Evolutionary conservation across 1,139 yeast species (phyloP).

Genomic region (Diutina neorugosa): DNA sequence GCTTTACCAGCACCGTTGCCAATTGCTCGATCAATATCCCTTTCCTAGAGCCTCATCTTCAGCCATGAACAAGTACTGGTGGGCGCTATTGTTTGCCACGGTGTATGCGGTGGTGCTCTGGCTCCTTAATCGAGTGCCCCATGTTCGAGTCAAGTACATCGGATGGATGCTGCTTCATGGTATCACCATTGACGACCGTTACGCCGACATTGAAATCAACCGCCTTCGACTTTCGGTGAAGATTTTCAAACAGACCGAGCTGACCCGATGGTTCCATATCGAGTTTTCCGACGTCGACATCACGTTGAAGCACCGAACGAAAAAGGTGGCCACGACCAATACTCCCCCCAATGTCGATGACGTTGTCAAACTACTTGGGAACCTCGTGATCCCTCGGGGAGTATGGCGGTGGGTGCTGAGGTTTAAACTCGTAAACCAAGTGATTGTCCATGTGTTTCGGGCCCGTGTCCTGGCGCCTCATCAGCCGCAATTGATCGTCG

Average conservation of each 20-base stretch:
- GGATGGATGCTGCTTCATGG: constrained; percentile 27
- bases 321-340: neutral
- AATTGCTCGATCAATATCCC: no score
- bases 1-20: neutral
- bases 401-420: constrained; percentile 5
- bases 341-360: neutral
- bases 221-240: constrained; percentile 17
- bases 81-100: neutral
- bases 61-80: neutral
- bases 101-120: constrained; percentile 13
- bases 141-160: constrained; percentile 19
- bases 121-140: constrained; percentile 22
- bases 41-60: neutral
- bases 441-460: constrained; percentile 16
- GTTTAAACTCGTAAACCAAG: constrained; percentile 15
- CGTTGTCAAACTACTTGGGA: neutral
- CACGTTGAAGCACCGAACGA: neutral
- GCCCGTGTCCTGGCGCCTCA: constrained; percentile 13
- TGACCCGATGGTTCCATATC: constrained; percentile 21
- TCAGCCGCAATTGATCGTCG: constrained; percentile 14
- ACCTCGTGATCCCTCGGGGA: constrained; percentile 5
- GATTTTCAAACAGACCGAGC: constrained; percentile 14
- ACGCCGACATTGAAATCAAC: constrained; percentile 12
- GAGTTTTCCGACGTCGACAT: constrained; percentile 19
- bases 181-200: constrained; percentile 13